Conservation (phyloP, 352 stramenopile species). For the Pythium chondricola region DNA sequence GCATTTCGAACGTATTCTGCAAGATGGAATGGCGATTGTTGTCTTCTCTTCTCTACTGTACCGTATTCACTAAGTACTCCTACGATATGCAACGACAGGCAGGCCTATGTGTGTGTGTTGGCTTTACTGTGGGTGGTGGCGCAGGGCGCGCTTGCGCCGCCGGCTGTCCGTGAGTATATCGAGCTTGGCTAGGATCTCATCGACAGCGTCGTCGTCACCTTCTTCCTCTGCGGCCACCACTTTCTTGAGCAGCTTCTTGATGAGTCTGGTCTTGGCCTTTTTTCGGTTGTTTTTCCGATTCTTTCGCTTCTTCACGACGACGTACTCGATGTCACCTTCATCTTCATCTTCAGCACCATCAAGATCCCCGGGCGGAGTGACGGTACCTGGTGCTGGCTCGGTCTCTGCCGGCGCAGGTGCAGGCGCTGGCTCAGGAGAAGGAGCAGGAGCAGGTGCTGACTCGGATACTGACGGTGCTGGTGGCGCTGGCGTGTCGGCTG, state of each 20-base stretch:
- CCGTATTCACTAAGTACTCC: too few species aligned
- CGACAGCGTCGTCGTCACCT: not conserved
- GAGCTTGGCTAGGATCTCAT: too few species aligned
- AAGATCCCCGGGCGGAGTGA: not conserved
- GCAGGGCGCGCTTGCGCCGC: too few species aligned
- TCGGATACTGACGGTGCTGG: not conserved
- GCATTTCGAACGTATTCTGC: too few species aligned
- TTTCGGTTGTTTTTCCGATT: not conserved
- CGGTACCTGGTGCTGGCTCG: not conserved
- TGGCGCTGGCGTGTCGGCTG: not conserved
- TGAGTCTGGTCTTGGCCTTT: not conserved
- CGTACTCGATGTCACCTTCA: not conserved
- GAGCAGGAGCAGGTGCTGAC: not conserved
- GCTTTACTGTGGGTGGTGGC: too few species aligned
- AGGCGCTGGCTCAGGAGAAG: too few species aligned
- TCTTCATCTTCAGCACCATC: not conserved
- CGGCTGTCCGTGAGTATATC: too few species aligned
- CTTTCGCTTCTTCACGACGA: not conserved
- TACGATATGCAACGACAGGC: too few species aligned
- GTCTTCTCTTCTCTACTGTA: too few species aligned
- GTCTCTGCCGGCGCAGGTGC: not conserved
- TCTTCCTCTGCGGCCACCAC: not conserved
- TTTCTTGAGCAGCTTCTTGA: not conserved
- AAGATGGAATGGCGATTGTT: too few species aligned
- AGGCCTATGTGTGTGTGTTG: too few species aligned